Evolutionary conservation across 129 eudicot genomes (phyloP), one percentile per base, ranked within the genome.

Genomic region (Gnaphalium uliginosum): DNA sequence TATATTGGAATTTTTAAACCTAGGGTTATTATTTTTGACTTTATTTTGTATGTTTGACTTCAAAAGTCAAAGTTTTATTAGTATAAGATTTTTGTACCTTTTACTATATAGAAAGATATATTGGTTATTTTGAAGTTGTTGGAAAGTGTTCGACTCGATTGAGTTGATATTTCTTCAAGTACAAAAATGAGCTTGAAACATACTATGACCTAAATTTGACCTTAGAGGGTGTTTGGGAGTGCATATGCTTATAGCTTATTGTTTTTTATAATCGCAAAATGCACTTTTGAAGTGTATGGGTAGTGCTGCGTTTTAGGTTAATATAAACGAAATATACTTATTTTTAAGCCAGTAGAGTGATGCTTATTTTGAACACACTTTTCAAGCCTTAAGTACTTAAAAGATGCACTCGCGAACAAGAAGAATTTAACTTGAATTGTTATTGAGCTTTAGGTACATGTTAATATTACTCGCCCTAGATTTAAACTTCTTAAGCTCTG

Each of bases 11-110:
- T 48, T 58, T 73, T n/a, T 22, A 37, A 15, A 33, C 57, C 57
- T 41, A 60, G 72, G 79, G 72, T 64, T 75, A 21, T 30, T 46
- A 54, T 50, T 50, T 65, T 10, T 53, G 72, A 46, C n/a, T 46
- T 0, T 2, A 41, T 41, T 53, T 76, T 59, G 56, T 41, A 8
- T 58, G 71, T 60, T 73, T 73, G 78, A 46, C 51, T 46, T 65
- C 53, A 30, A 33, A 75, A 61, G 70, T 23, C 53, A 64, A 64
- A 62, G 3, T 50, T 19, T 14, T 7, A n/a, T 43, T 43, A 41
- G 4, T 41, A 41, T 17, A 60, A 60, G 72, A 56, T 8, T 56
- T 41, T 41, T 9, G 27, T 43, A 62, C 1, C n/a, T 23, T 24
- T 61, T 43, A 18, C 22, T 23, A 2, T 23, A 7, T 58, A 22